Conservation (phyloP, 2,329 filamentous ascomycete species). For the Arthroderma uncinatum region DNA sequence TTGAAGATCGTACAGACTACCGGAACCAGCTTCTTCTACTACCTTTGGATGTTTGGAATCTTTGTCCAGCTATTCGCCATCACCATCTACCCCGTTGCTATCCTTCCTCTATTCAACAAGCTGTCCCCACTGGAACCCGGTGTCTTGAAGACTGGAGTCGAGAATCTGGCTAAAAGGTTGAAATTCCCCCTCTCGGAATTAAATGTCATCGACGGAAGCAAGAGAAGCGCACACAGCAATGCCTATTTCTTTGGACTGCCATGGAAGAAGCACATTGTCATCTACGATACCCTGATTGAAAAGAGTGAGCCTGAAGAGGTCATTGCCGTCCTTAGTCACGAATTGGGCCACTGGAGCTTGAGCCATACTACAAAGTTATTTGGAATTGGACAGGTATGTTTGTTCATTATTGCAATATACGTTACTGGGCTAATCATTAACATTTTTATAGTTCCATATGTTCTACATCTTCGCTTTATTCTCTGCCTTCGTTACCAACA, state of each 20-base stretch:
- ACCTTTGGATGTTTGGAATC: constrained; percentile 87
- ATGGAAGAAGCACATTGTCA: constrained; percentile 99
- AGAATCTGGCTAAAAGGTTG: constrained; percentile 68
- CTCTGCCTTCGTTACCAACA: constrained; percentile 94
- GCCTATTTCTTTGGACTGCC: constrained; percentile 95
- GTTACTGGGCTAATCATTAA: not conserved
- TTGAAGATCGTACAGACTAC: constrained; percentile 90
- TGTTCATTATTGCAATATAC: not conserved
- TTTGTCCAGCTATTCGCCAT: constrained; percentile 87
- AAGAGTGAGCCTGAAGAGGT: constrained; percentile 89
- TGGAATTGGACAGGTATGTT: constrained; percentile 64
- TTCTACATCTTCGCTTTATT: constrained; percentile 96
- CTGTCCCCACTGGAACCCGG: constrained; percentile 83
- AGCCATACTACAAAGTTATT: constrained; percentile 90
- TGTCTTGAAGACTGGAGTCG: constrained; percentile 75
- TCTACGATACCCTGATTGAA: constrained; percentile 94
- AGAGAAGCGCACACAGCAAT: constrained; percentile 78
- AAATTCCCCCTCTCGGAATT: constrained; percentile 88
- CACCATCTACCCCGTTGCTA: constrained; percentile 88
- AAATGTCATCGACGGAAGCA: constrained; percentile 88
- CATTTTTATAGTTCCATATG: constrained; percentile 58
- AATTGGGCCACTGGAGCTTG: constrained; percentile 93
- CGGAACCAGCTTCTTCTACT: constrained; percentile 92
- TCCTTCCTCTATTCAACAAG: constrained; percentile 96
- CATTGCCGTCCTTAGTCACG: constrained; percentile 86